Evolutionary conservation across 768 basidiomycete species (phyloP), one percentile per base, ranked within the genome.

Genomic region (Leccinum truebloodii): DNA sequence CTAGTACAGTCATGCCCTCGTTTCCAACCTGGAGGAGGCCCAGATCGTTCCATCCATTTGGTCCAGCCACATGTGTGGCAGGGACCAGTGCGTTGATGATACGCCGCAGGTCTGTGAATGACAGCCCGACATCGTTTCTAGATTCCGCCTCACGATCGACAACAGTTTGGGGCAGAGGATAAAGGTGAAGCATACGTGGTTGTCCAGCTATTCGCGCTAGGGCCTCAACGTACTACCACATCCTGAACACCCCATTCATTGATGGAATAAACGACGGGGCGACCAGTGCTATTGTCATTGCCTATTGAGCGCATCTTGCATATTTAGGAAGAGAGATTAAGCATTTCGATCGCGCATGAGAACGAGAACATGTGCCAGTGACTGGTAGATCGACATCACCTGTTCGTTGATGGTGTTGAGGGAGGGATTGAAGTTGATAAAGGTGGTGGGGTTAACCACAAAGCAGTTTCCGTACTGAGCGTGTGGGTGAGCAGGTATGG

Each of bases 11-110:
- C 34, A 83, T 58, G 2, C 79, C 80, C 6, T 65, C 49, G 59
- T 83, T 83, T 7, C 83, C 82, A n/a, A 84, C 82, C 65, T 83
- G 81, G 41, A 85, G 74, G 75, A 84, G 70, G 65, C 83, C 83
- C 24, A 84, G 72, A 65, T 85, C 83, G 62, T 81, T 81, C 76
- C 76, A 80, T 35, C 71, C 75, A n/a, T 80, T 82, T 1, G 75
- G 79, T 39, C 74, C 72, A n/a, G 26, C 22, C 22, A 24, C 22
- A 24, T 24, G 22, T 24, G 81, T 79, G 30, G 83, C 76, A 6
- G 82, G 82, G 6, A 83, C 83, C 3, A 65, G 41, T 10, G 62
- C 57, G 32, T 65, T 65, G 26, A 65, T 63, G 55, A 65, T 65
- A 22, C 58, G 63, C 9, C 44, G 52, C 22, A 65, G 26, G 30